Evolutionary conservation across 257 asterid genomes (phyloP), one percentile per base, ranked within the genome.

Genomic region (Hygrophila difformis): DNA sequence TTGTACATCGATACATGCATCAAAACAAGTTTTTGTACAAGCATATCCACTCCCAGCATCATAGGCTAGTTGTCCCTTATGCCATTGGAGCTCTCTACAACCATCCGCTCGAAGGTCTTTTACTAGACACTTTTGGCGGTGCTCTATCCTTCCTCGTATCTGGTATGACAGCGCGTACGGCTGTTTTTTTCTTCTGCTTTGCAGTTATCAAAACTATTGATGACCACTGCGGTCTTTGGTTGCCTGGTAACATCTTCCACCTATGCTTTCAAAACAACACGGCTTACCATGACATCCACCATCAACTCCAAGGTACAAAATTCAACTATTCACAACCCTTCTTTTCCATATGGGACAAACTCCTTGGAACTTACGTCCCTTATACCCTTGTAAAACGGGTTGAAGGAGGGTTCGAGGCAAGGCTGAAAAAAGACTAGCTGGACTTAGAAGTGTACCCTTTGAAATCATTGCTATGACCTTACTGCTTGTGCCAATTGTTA

Each of bases 1-100:
- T 87, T 72, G 89, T 79, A 78, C 96, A 87, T 56, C 82, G 94
- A 1, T 82, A 87, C 71, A 87, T 87, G 96, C 94, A 87, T 72
- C 93, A 77, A 58, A 87, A 87, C 85, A 77, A 71, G 68, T 82
- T 75, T 16, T 56, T 87, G 49, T 87, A 87, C 69, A 67, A 66
- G 21, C 94, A 79, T 31, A 64, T 87, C 71, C 94, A 87, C 65
- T 82, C 96, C 21, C 93, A 80, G 57, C 94, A 87, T 56, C 96
- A 87, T 41, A 66, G 72, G 43, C 41, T 87, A 61, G 84, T 82
- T 3, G 91, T 77, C 18, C 93, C 96, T 11, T 82, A 77, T 2
- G 94, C 94, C 33, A 73, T 77, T 18, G 93, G 96, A 35, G 96
- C 96, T 34, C 78, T 87, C 22, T 87, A 82, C 73, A 87, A 87